Percentiles rank a stretch among this genome's conserved stretches.
Conservation (phyloP, 2,329 filamentous ascomycete genomes). For the Cordyceps farinosa region DNA sequence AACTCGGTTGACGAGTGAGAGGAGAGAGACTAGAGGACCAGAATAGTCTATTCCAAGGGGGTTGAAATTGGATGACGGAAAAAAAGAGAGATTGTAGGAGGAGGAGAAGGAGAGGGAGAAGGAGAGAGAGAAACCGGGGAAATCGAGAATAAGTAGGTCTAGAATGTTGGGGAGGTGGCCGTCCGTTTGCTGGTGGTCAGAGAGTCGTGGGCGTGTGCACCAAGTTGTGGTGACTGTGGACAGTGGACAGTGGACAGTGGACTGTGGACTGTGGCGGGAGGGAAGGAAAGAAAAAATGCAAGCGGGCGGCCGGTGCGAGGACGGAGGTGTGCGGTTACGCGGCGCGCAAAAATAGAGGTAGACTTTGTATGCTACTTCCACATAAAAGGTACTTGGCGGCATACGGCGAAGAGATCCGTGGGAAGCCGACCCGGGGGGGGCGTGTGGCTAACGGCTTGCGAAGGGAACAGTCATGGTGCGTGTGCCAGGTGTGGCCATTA, state of each 20-base stretch:
- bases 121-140: background rate
- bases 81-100: background rate
- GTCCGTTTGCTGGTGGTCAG: conserved; percentile 14
- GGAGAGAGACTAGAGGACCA: conserved; percentile 14
- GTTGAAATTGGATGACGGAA: background rate
- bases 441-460: background rate
- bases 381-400: background rate
- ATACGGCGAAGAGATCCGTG: conserved; percentile 16
- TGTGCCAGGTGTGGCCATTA: conserved; percentile 12
- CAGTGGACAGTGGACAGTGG: no score
- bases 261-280: no score
- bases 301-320: background rate
- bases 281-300: background rate
- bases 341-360: background rate
- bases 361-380: background rate
- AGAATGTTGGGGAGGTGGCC: conserved; percentile 14
- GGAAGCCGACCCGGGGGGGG: conserved; percentile 13
- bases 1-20: conserved; percentile 14
- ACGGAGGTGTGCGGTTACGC: conserved; percentile 10
- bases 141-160: conserved; percentile 14
- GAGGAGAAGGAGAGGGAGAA: background rate
- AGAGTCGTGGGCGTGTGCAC: background rate
- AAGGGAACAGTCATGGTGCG: background rate
- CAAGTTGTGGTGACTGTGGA: no score
- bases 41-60: background rate